Evolutionary conservation across 805 yeast genomes (phyloP).

Genomic region (Zygoascus ofunaensis): DNA sequence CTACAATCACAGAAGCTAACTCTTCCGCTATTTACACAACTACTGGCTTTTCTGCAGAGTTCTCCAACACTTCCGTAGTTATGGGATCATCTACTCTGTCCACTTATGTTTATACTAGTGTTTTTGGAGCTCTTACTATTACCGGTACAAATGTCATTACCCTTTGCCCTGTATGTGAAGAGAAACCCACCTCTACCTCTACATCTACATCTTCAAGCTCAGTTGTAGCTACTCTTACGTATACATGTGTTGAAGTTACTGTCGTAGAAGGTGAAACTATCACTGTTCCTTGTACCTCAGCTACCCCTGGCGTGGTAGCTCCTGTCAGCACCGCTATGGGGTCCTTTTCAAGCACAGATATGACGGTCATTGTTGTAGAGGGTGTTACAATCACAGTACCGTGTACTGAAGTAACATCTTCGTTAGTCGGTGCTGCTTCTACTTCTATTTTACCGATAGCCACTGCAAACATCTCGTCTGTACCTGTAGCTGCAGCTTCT

Average conservation of each 20-base stretch:
- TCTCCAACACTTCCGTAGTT: not conserved
- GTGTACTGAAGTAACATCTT: not conserved
- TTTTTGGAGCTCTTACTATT: not conserved
- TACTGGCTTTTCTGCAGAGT: not conserved
- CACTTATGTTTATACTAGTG: too few species aligned
- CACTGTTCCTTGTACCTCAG: not conserved
- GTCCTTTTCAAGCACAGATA: not conserved
- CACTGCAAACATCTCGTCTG: too few species aligned
- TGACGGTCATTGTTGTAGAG: not conserved
- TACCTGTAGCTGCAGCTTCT: too few species aligned
- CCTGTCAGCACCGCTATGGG: not conserved
- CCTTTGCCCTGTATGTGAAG: not conserved
- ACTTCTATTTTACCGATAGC: too few species aligned
- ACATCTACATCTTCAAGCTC: not conserved
- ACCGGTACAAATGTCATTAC: not conserved
- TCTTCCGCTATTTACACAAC: not conserved
- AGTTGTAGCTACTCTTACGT: not conserved
- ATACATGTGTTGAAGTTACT: not conserved
- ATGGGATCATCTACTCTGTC: too few species aligned
- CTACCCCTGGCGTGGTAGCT: not conserved
- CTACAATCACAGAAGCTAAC: too few species aligned
- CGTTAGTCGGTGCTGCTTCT: not conserved
- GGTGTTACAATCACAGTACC: not conserved
- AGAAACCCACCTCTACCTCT: not conserved
- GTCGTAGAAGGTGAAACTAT: not conserved